A percentile compares a stretch with the other conserved stretches of the same genome.
phyloP scores from a whole-genome alignment of 768 basidiomycete genomes.

The Piloderma croceum region DNA sequence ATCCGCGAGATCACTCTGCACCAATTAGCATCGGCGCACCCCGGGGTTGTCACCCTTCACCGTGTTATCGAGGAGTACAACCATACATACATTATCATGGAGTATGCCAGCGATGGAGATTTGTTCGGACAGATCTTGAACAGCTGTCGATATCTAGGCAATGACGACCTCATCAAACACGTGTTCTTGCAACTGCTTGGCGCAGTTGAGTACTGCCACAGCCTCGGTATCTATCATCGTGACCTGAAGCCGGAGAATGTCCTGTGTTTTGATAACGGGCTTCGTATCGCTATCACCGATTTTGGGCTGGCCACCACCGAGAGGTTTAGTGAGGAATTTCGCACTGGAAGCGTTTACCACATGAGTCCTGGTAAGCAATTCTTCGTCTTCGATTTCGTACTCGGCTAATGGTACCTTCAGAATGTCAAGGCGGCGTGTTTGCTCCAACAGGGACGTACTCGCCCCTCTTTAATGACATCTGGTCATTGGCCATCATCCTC shows the following conservation, averaged over 20 bases:
- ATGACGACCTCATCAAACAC: slow-evolving; percentile 77
- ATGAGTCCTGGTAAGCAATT: slow-evolving; percentile 80
- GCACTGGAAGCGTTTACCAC: slow-evolving; percentile 96
- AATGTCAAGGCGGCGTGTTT: slow-evolving; percentile 79
- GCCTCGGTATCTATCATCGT: slow-evolving; percentile 88
- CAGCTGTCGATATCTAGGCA: slow-evolving; percentile 72
- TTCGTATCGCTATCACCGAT: slow-evolving; percentile 82
- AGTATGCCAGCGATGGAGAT: slow-evolving; percentile 87
- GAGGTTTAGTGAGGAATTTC: slow-evolving; percentile 77
- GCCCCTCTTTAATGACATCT: slow-evolving; percentile 87
- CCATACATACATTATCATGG: slow-evolving; percentile 88
- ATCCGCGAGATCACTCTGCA: slow-evolving; percentile 85
- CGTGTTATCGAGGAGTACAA: slow-evolving; percentile 79
- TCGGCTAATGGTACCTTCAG: slow-evolving; percentile 38
- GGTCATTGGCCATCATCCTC: slow-evolving; percentile 94
- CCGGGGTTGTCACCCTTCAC: slow-evolving; percentile 82
- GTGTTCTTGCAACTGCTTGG: slow-evolving; percentile 93
- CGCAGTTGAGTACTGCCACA: slow-evolving; percentile 90
- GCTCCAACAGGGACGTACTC: slow-evolving; percentile 67
- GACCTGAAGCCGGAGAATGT: slow-evolving; percentile 98
- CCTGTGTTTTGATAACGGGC: slow-evolving; percentile 75
- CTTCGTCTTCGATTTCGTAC: slow-evolving; percentile 8
- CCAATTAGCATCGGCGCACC: slow-evolving; percentile 67
- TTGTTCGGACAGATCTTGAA: slow-evolving; percentile 87
- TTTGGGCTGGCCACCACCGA: slow-evolving; percentile 94